Percentiles rank a stretch among this genome's conserved stretches.
Conservation (phyloP, 75 land plant genomes). For the Pseudotsuga menziesii region DNA sequence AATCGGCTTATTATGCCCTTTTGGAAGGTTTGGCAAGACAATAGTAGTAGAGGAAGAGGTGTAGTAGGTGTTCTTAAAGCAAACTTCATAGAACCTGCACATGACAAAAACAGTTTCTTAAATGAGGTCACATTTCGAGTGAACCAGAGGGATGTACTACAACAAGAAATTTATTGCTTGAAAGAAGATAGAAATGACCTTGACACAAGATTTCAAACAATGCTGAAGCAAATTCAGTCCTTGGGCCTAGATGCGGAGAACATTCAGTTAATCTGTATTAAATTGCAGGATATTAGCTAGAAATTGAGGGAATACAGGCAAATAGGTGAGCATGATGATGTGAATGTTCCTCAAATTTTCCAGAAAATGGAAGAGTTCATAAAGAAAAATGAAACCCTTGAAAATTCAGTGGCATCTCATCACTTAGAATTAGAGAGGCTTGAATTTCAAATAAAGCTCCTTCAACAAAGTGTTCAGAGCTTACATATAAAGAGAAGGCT, state of each 20-base stretch:
- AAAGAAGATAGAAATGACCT: conserved; percentile 46
- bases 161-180: conserved; percentile 39
- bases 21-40: conserved; percentile 72
- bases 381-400: conserved; percentile 34
- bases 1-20: conserved; percentile 93
- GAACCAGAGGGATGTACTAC: conserved; percentile 40
- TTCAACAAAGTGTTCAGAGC: conserved; percentile 37
- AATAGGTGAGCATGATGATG: too few relatives aligned
- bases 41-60: conserved; percentile 61
- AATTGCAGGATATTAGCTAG: conserved; percentile 41
- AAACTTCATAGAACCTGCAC: conserved; percentile 89
- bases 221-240: conserved; percentile 29
- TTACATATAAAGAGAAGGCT: conserved; percentile 35
- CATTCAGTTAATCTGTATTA: conserved; percentile 32
- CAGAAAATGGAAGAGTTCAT: too few relatives aligned
- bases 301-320: too few relatives aligned
- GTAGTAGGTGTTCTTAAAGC: conserved; percentile 90
- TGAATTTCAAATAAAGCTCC: conserved; percentile 22
- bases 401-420: conserved; percentile 37
- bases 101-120: conserved; percentile 53
- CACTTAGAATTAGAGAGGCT: conserved; percentile 27
- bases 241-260: conserved; percentile 25
- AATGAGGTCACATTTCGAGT: conserved; percentile 28
- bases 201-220: conserved; percentile 17
- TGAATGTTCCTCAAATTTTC: too few relatives aligned